A percentile compares a stretch with the other conserved stretches of the same genome.
Evolutionary conservation across 169 alveolate genomes (phyloP).

Genomic region (Cardiosporidium cionae): DNA sequence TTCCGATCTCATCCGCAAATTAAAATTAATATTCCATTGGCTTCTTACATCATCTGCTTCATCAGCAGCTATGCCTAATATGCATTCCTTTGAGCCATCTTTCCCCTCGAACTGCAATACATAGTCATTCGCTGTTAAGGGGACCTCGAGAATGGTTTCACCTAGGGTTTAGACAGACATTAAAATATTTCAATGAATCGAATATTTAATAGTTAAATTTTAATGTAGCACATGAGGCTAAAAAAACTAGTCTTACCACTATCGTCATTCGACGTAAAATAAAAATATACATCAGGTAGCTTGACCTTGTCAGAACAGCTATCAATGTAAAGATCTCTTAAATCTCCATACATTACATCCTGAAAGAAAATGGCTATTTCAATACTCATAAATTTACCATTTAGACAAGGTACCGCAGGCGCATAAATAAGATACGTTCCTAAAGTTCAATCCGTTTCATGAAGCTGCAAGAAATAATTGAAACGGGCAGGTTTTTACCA

Average conservation of each 20-base stretch:
- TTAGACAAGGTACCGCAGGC: slow-evolving; percentile 4
- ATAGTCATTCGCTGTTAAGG: slow-evolving; percentile 36
- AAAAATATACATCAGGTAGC: slow-evolving; percentile 22
- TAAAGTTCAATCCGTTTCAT: too few relatives aligned
- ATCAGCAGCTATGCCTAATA: slow-evolving; percentile 36
- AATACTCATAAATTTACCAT: neutral
- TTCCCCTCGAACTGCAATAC: slow-evolving; percentile 25
- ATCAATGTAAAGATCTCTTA: slow-evolving; percentile 7
- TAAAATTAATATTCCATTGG: too few relatives aligned
- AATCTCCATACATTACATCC: slow-evolving; percentile 18
- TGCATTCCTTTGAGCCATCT: slow-evolving; percentile 29
- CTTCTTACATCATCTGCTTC: slow-evolving; percentile 24
- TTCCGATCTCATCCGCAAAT: neutral
- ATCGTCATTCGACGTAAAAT: neutral
- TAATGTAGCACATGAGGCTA: neutral
- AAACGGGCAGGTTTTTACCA: too few relatives aligned
- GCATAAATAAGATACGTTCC: slow-evolving; percentile 40
- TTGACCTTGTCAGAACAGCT: slow-evolving; percentile 15
- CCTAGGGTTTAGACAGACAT: neutral
- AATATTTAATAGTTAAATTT: neutral
- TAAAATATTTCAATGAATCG: neutral
- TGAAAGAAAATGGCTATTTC: neutral
- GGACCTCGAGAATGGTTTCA: slow-evolving; percentile 13
- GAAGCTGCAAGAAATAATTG: too few relatives aligned
- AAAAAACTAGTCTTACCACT: too few relatives aligned